Evolutionary conservation across 2,329 filamentous ascomycete species (phyloP), one percentile per base, ranked within the genome.

Genomic region (Exophiala bonariae): DNA sequence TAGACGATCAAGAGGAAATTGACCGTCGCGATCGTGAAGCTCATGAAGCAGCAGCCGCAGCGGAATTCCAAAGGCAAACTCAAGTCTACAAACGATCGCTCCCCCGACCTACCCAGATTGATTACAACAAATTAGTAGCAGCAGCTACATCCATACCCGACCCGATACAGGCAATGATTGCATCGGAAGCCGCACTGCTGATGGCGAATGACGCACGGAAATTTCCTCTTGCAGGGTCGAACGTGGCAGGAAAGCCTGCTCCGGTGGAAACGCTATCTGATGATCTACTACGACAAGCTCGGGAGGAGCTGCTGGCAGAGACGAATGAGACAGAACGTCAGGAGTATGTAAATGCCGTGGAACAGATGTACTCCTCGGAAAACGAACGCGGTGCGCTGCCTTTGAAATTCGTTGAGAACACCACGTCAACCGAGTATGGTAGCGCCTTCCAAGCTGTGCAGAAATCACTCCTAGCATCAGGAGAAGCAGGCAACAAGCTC

Each of bases 1-100:
- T 26, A 13, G 83, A 86, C 65, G 82, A 86, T 61, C 77, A 81
- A 18, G 89, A 87, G 13, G 83, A 91, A 56, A 81, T 87, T 28
- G 89, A 95, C 64, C 80, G 80, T 36, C 82, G 87, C 54, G 81
- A 86, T 40, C 79, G 79, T 37, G 72, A 77, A 54, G 66, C 76
- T 2, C 72, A 71, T 31, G 84, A 91, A 61, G 87, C 85, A 41
- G 63, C 81, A 69, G 75, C 85, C 64, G 65, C 78, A 61, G 70
- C 79, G 10, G 91, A 97, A 59, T 87, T 89, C 61, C 85, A 82
- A 65, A 80, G 91, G 41, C 85, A 93, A 60, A 95, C 88, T 1
- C 90, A 95, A 62, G 91, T 95, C n/a, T 83, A 96, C 67, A 92
- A 97, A 69, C 83, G 80, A 58, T 81, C 80, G 3, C 74, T 99